Base-by-base conservation (phyloP, 139 green algal species). In the Edaphochlamys debaryana region DNA sequence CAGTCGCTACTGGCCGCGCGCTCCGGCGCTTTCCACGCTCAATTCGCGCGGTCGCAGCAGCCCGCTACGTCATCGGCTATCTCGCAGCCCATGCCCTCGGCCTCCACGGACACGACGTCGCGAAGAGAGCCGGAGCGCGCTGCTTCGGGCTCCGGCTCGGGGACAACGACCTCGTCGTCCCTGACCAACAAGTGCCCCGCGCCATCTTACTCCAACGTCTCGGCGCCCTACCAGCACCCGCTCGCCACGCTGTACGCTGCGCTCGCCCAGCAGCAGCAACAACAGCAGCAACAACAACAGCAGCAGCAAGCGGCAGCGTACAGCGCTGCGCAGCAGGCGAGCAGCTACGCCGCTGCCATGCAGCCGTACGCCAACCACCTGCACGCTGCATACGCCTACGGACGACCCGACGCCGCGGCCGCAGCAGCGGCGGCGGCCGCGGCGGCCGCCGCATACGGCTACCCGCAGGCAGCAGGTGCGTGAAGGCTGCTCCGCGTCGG, bases 241-340 rank as follows among this genome's bases (percentile, higher is more conserved):
- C 73, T 80, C 17, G 42, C 23, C 8, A 62, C 25, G 27, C 56
- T 81, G 23, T 81, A 81, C 41, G 75, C 75, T 25, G 74, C 74
- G 9, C 50, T 80, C 25, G 38, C 74, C 15, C 74, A 80, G 58
- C 74, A 66, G 75, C 60, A 67, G 60, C 30, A 40, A 38, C 56
- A 69, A 54, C 73, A 80, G 56, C 73, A 64, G 73, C 54, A 63
- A 30, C 54, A 63, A 20, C 73, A 80, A n/a, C n/a, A n/a, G n/a
- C n/a, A n/a, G n/a, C n/a, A n/a, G n/a, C 50, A 58, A 22, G 50
- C 50, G 1, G 5, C 42, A 3, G 42, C 76, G 4, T 82, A 74
- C 45, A 41, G 11, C 19, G 58, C 38, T n/a, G n/a, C n/a, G 19
- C 71, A n/a, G 20, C 41, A 58, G 40, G 60, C 75, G 40, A 34